Percentiles rank a stretch among this genome's conserved stretches.
These are phyloP conservation scores for Dactylellina haptotyla DNA, from an alignment of 2,329 filamentous ascomycete genomes.

Conservation along the genomic window DNA sequence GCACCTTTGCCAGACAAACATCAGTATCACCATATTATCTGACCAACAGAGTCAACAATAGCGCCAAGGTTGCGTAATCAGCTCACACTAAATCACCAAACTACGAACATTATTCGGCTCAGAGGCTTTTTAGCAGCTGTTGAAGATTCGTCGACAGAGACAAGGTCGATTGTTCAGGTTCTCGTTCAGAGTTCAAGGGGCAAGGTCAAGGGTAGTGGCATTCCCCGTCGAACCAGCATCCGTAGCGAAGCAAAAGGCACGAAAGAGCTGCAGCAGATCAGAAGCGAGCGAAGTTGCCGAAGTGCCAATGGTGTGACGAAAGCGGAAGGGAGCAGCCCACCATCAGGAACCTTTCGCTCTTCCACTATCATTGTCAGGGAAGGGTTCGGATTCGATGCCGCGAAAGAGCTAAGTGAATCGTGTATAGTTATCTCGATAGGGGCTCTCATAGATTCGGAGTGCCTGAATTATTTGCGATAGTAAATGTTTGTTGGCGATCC, in stretches of 20 bases:
- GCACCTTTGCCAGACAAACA: background rate
- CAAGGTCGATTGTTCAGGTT: background rate
- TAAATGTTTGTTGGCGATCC: constrained; percentile 25
- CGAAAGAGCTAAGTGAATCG: constrained; percentile 19
- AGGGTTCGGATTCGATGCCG: constrained; percentile 23
- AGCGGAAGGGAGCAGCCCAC: constrained; percentile 40
- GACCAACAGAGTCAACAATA: background rate
- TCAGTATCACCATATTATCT: constrained; percentile 40
- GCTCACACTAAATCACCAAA: constrained; percentile 1
- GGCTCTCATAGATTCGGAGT: background rate
- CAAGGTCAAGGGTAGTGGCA: constrained; percentile 30
- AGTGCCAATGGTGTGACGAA: constrained; percentile 28
- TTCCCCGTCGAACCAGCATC: constrained; percentile 33
- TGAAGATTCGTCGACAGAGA: constrained; percentile 1
- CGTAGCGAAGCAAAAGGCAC: constrained; percentile 32
- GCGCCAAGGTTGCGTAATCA: constrained; percentile 44
- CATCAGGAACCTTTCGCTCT: constrained; percentile 4
- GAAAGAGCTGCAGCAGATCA: constrained; percentile 44
- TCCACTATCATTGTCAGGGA: background rate
- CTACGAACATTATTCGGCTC: too few species aligned
- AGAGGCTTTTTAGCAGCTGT: background rate
- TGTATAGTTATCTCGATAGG: background rate
- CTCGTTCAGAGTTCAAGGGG: background rate
- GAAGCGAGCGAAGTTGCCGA: constrained; percentile 53
- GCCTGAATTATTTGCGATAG: background rate